Evolutionary conservation across 371 early-diverging fungal genomes (phyloP).

Genomic region (Actinomucor elegans): DNA sequence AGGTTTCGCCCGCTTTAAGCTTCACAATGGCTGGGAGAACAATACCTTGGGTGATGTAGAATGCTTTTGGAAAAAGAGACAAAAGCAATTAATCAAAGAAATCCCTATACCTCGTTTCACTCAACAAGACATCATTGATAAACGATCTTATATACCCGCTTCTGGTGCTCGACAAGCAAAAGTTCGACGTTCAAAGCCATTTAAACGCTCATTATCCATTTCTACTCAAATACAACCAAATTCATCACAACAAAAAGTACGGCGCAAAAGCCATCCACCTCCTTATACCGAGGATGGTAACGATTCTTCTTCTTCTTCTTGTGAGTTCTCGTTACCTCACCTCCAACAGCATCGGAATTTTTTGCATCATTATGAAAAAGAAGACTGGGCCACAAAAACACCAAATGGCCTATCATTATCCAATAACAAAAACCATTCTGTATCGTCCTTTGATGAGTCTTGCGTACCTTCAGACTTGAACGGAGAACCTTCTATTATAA

Average conservation of each 20-base stretch:
- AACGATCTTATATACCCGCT: constrained; percentile 18
- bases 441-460: constrained; percentile 7
- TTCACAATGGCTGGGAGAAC: constrained; percentile 42
- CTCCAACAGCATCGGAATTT: background rate
- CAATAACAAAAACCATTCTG: background rate
- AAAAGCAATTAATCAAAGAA: constrained; percentile 23
- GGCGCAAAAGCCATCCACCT: background rate
- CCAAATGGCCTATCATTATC: background rate
- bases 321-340: background rate
- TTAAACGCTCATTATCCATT: background rate
- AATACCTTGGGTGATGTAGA: constrained; percentile 38
- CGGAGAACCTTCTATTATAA: constrained; percentile 9
- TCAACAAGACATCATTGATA: constrained; percentile 45
- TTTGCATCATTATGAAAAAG: constrained; percentile 6
- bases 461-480: background rate
- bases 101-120: constrained; percentile 45
- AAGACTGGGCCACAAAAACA: background rate
- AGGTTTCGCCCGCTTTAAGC: constrained; percentile 40
- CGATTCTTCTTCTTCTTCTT: background rate
- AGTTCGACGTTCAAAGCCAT: constrained; percentile 12
- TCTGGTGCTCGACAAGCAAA: constrained; percentile 9
- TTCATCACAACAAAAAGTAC: background rate
- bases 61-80: constrained; percentile 36
- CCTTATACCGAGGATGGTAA: background rate
- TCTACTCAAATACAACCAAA: background rate